Evolutionary conservation across 345 rosid species (phyloP).

Genomic region (Mallotus nudiflorus): DNA sequence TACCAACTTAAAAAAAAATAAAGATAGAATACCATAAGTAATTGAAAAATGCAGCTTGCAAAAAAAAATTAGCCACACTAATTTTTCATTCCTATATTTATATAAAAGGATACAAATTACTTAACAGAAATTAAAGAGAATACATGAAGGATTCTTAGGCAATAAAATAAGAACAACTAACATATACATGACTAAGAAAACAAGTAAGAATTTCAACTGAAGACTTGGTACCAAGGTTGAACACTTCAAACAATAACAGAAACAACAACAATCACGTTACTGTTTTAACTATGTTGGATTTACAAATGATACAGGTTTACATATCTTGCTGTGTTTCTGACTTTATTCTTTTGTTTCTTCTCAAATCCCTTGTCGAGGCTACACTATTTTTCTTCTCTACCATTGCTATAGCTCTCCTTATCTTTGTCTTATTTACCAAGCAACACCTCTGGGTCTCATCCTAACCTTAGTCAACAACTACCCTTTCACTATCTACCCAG

Average conservation of each 20-base stretch:
- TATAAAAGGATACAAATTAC: neutral
- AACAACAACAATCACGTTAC: neutral
- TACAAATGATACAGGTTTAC: conserved; percentile 83
- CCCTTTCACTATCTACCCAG: no score
- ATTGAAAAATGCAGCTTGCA: neutral
- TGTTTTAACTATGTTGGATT: conserved; percentile 24
- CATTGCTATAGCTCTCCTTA: no score
- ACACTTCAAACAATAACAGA: no score
- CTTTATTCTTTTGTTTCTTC: neutral
- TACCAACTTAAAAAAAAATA: neutral
- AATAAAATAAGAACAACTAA: neutral
- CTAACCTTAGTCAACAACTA: no score
- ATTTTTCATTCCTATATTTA: neutral
- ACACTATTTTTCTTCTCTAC: no score
- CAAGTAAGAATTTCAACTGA: neutral
- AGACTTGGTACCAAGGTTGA: neutral
- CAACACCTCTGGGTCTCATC: no score
- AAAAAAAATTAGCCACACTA: no score
- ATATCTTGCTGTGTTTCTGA: conserved; percentile 3
- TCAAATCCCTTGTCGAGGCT: no score
- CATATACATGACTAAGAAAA: neutral
- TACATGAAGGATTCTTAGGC: neutral
- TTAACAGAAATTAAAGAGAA: neutral
- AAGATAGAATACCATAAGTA: neutral
- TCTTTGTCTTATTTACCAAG: no score